Conservation (phyloP, 2,329 filamentous ascomycete species). For the Peltaster fructicola region DNA sequence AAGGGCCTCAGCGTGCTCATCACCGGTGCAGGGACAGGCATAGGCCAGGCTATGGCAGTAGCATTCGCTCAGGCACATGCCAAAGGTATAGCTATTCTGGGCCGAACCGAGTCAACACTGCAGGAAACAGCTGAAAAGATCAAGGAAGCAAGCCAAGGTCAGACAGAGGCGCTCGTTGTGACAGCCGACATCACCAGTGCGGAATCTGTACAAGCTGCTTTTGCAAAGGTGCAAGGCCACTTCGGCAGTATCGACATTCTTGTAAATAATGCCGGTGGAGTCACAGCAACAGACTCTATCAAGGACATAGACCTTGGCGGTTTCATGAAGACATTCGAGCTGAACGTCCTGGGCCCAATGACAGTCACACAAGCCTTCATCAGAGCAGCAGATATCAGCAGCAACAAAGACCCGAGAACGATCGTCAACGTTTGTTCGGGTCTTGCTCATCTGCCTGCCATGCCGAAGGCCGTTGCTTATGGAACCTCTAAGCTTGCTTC, state of each 20-base stretch:
- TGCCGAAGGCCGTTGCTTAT: constrained; percentile 15
- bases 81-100: constrained; percentile 5
- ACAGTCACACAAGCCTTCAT: constrained; percentile 3
- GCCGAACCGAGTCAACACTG: constrained; percentile 4
- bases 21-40: constrained; percentile 7
- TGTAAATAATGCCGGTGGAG: constrained; percentile 4
- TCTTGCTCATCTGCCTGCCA: constrained; percentile 7
- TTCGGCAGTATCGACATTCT: constrained; percentile 5
- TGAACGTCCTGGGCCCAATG: constrained; percentile 3
- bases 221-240: too few relatives aligned
- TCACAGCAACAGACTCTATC: too few relatives aligned
- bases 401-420: too few relatives aligned
- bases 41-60: constrained; percentile 5
- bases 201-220: constrained; percentile 1
- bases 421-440: constrained; percentile 5
- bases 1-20: constrained; percentile 23
- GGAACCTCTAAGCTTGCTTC: constrained; percentile 20
- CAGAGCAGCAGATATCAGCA: too few relatives aligned
- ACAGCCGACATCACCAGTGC: too few relatives aligned
- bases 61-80: constrained; percentile 6
- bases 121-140: too few relatives aligned
- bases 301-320: too few relatives aligned
- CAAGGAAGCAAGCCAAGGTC: too few relatives aligned
- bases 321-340: too few relatives aligned
- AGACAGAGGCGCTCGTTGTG: too few relatives aligned